Conservation (phyloP, 352 stramenopile genomes). For the Pythium biforme region DNA sequence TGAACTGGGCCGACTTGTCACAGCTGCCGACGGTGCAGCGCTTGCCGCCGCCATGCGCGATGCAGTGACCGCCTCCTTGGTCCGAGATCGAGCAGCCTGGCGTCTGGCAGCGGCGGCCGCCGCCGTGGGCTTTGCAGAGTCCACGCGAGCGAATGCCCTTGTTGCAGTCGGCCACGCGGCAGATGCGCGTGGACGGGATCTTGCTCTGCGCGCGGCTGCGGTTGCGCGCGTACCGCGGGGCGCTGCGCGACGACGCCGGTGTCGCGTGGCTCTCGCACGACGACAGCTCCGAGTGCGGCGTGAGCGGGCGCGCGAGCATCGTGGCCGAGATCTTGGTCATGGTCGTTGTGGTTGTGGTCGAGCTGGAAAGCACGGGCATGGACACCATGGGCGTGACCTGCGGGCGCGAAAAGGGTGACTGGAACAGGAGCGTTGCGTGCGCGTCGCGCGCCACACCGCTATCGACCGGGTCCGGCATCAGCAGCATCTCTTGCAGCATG, state of each 20-base stretch:
- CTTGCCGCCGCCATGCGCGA: conserved; percentile 82
- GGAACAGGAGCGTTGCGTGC: conserved; percentile 10
- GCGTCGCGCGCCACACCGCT: background rate
- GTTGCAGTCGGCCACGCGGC: conserved; percentile 69
- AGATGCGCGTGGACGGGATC: conserved; percentile 60
- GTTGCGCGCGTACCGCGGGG: background rate
- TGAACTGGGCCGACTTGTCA: conserved; percentile 79
- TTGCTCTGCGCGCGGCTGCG: conserved; percentile 15
- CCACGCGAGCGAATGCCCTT: conserved; percentile 82
- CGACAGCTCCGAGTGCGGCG: conserved; percentile 21
- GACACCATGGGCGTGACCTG: background rate
- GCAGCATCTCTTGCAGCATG: conserved; percentile 26
- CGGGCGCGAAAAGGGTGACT: conserved; percentile 5
- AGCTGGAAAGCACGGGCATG: background rate
- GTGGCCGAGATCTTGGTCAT: background rate
- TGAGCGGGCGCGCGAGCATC: conserved; percentile 1
- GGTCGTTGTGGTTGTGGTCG: background rate
- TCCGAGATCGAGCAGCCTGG: conserved; percentile 82
- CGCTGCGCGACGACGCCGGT: background rate
- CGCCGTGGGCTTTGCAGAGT: conserved; percentile 84
- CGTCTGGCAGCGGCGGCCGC: conserved; percentile 72
- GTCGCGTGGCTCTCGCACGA: conserved; percentile 15
- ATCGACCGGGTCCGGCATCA: conserved; percentile 13
- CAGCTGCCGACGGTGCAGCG: conserved; percentile 73
- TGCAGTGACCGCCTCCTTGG: conserved; percentile 81